Evolutionary conservation across 495 filamentous ascomycete species (phyloP).

Genomic region (Aspergillus baeticus): DNA sequence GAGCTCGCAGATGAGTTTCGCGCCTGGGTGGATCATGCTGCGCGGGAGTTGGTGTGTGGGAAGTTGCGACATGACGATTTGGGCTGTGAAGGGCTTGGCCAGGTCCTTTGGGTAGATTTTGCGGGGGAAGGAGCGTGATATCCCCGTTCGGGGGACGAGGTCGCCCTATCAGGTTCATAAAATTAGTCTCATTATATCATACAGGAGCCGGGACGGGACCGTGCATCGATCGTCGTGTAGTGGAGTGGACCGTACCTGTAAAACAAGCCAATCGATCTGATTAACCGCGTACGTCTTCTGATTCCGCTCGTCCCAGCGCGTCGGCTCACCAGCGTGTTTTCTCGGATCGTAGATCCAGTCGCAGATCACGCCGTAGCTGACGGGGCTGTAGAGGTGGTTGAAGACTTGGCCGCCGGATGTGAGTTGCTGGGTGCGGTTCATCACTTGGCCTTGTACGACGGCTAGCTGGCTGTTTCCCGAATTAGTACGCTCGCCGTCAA

Average conservation of each 20-base stretch:
- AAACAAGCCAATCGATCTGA: slow-evolving; percentile 57
- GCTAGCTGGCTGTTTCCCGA: slow-evolving; percentile 48
- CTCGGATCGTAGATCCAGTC: slow-evolving; percentile 43
- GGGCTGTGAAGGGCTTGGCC: background rate
- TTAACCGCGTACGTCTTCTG: slow-evolving; percentile 45
- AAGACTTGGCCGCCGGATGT: slow-evolving; percentile 26
- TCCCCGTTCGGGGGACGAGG: slow-evolving; percentile 1
- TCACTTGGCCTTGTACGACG: slow-evolving; percentile 53
- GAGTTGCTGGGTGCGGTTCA: slow-evolving; percentile 51
- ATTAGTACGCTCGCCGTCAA: no score
- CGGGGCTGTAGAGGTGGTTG: slow-evolving; percentile 25
- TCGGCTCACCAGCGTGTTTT: slow-evolving; percentile 42
- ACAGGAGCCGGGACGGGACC: no score
- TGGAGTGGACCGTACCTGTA: no score
- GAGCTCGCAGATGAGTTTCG: slow-evolving; percentile 35
- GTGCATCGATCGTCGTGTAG: no score
- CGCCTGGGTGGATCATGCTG: slow-evolving; percentile 4
- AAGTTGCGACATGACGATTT: slow-evolving; percentile 9
- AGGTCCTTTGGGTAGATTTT: slow-evolving; percentile 8
- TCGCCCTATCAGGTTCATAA: background rate
- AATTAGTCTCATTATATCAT: no score
- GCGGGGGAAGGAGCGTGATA: background rate
- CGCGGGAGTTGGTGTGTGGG: background rate
- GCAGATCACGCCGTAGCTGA: slow-evolving; percentile 56
- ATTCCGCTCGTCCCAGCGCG: slow-evolving; percentile 44